phyloP scores from a whole-genome alignment of 169 alveolate species.

The Hepatocystis sp. region DNA sequence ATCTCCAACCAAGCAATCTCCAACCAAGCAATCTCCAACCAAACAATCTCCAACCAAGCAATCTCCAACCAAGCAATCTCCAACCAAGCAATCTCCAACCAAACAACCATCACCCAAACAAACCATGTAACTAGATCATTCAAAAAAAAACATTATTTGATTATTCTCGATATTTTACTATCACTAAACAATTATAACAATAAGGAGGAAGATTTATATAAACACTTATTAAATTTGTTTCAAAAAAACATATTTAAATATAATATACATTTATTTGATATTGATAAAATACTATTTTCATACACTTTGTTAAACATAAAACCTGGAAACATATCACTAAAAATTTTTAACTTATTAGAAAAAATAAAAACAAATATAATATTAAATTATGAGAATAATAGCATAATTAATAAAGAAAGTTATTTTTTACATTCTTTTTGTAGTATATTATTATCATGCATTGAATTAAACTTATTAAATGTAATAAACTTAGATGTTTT shows the following conservation, averaged over 20 bases:
- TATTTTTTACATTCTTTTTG: slow-evolving; percentile 27
- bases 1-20: too few relatives aligned
- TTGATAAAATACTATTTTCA: slow-evolving; percentile 51
- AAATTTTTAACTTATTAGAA: slow-evolving; percentile 22
- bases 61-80: too few relatives aligned
- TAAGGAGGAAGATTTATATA: slow-evolving; percentile 5
- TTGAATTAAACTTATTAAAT: slow-evolving; percentile 30
- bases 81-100: too few relatives aligned
- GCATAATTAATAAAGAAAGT: slow-evolving; percentile 18
- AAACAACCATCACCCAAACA: too few relatives aligned
- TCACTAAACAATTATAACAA: background rate
- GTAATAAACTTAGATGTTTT: slow-evolving; percentile 18
- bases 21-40: too few relatives aligned
- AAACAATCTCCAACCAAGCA: too few relatives aligned
- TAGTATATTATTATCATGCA: slow-evolving; percentile 19
- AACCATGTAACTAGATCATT: too few relatives aligned
- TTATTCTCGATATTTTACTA: slow-evolving; percentile 33
- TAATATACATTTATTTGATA: slow-evolving; percentile 34
- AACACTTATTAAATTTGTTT: slow-evolving; percentile 17
- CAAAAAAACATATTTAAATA: slow-evolving; percentile 13
- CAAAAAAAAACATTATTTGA: slow-evolving; percentile 27
- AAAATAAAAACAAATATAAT: slow-evolving; percentile 28
- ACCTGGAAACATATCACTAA: slow-evolving; percentile 3
- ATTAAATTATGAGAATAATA: too few relatives aligned
- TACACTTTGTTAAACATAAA: slow-evolving; percentile 20